phyloP scores from a whole-genome alignment of 257 asterid genomes.

The Capsicum pubescens region DNA sequence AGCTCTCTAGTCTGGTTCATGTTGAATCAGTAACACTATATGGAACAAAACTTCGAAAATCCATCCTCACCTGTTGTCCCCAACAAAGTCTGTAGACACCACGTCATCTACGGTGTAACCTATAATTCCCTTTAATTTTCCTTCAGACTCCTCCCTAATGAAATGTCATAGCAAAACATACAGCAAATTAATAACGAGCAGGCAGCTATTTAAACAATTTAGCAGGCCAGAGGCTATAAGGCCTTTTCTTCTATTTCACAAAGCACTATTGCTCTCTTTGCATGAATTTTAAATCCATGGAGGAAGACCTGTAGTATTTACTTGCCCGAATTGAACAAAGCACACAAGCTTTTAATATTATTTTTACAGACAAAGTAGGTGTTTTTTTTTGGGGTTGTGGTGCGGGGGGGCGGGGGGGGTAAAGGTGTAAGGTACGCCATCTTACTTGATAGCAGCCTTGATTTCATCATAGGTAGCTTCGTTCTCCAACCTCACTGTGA shows the following conservation, averaged over 20 bases:
- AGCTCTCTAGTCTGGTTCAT: neutral
- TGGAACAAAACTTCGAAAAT: neutral
- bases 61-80: slow-evolving; percentile 70
- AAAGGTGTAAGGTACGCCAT: neutral
- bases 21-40: neutral
- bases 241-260: neutral
- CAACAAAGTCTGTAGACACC: slow-evolving; percentile 87
- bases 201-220: neutral
- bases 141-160: slow-evolving; percentile 80
- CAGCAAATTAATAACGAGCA: neutral
- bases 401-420: neutral
- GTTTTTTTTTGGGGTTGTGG: no score
- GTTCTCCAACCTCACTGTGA: slow-evolving; percentile 78
- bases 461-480: slow-evolving; percentile 77
- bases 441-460: slow-evolving; percentile 86
- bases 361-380: no score
- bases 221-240: neutral
- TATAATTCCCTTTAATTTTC: slow-evolving; percentile 76
- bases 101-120: slow-evolving; percentile 93
- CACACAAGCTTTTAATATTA: neutral
- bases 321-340: neutral
- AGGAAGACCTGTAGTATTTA: neutral
- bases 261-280: neutral
- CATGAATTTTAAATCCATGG: neutral
- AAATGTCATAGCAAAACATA: neutral